phyloP scores from a whole-genome alignment of 2,329 filamentous ascomycete species.

The Fusarium sp. region DNA sequence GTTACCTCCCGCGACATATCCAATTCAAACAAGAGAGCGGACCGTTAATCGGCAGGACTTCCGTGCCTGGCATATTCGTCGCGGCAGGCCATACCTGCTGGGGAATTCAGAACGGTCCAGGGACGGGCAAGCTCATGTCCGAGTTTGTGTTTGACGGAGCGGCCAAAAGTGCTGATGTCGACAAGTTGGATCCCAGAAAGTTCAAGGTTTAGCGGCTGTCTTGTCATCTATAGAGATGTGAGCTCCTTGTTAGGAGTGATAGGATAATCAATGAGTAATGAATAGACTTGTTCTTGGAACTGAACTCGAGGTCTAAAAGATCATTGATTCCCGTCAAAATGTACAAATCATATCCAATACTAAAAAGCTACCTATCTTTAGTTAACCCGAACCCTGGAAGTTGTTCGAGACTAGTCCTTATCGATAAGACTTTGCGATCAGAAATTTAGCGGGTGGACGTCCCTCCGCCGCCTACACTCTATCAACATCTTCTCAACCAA shows the following conservation, averaged over 20 bases:
- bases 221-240: background rate
- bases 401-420: conserved; percentile 42
- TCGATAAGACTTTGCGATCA: conserved; percentile 49
- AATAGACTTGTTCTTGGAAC: background rate
- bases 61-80: conserved; percentile 78
- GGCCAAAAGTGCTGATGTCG: conserved; percentile 74
- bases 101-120: conserved; percentile 97
- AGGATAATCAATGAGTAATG: background rate
- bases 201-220: conserved; percentile 60
- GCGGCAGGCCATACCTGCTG: conserved; percentile 96
- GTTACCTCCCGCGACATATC: conserved; percentile 86
- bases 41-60: conserved; percentile 82
- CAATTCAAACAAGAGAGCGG: conserved; percentile 68
- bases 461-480: conserved; percentile 14
- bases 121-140: conserved; percentile 82
- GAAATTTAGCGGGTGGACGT: conserved; percentile 49
- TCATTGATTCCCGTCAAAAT: too few relatives aligned
- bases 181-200: conserved; percentile 73
- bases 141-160: conserved; percentile 81
- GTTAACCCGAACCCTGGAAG: conserved; percentile 44
- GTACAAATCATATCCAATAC: background rate
- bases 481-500: conserved; percentile 9
- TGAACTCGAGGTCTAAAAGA: background rate
- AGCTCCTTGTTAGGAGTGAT: background rate
- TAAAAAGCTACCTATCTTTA: background rate